phyloP scores from a whole-genome alignment of 306 rosid species.

The Cicer pinnatifidum region DNA sequence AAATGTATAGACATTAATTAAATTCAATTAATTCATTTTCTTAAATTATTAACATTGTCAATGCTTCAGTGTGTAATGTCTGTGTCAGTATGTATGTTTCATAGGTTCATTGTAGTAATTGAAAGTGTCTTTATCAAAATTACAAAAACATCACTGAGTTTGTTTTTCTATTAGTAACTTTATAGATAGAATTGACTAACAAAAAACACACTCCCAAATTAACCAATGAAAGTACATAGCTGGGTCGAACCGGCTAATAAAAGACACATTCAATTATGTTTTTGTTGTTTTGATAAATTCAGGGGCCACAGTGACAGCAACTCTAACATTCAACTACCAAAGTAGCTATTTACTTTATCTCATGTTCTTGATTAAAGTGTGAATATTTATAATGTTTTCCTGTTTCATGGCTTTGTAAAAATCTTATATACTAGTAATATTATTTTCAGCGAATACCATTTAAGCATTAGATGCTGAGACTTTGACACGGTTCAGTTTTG shows the following conservation, averaged over 20 bases:
- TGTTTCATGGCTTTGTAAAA: conserved; percentile 19
- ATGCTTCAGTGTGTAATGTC: too few species aligned
- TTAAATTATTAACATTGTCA: too few species aligned
- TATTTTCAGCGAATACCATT: conserved; percentile 14
- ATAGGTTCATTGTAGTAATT: too few species aligned
- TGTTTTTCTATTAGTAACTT: too few species aligned
- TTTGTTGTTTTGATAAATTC: not conserved
- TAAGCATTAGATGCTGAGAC: conserved; percentile 2
- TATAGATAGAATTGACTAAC: too few species aligned
- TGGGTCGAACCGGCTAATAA: not conserved
- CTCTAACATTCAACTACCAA: not conserved
- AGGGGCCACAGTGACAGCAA: not conserved
- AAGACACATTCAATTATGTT: not conserved
- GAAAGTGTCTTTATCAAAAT: too few species aligned
- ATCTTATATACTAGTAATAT: not conserved
- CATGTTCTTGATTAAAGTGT: not conserved
- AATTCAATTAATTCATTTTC: too few species aligned
- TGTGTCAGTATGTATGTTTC: too few species aligned
- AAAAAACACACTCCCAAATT: too few species aligned
- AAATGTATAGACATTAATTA: not conserved
- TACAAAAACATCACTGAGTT: too few species aligned
- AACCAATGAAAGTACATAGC: too few species aligned
- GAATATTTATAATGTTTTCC: not conserved
- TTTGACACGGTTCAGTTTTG: conserved; percentile 23
- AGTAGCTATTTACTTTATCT: not conserved